phyloP scores from a whole-genome alignment of 2,329 filamentous ascomycete species.

The Penicillium sp. region DNA sequence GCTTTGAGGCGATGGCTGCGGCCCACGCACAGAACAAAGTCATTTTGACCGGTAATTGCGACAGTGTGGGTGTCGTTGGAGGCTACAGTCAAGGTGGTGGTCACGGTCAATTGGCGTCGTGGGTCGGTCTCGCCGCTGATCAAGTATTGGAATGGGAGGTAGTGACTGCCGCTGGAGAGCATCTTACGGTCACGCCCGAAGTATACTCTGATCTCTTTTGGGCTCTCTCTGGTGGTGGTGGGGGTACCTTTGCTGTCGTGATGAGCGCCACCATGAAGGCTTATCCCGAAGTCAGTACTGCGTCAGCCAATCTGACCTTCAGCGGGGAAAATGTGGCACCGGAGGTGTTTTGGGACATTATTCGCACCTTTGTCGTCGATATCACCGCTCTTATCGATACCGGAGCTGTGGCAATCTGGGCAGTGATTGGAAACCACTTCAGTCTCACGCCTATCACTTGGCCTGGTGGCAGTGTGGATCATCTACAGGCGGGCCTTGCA shows the following conservation, averaged over 20 bases:
- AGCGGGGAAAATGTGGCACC: neutral
- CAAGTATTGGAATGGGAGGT: constrained; percentile 33
- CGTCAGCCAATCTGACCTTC: constrained; percentile 8
- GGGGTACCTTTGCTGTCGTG: constrained; percentile 14
- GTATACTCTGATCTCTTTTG: constrained; percentile 19
- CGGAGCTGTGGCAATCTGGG: constrained; percentile 10
- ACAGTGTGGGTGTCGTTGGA: constrained; percentile 17
- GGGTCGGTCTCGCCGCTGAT: constrained; percentile 36
- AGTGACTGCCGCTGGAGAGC: constrained; percentile 28
- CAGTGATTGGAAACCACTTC: neutral
- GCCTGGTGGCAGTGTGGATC: constrained; percentile 2
- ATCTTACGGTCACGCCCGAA: constrained; percentile 11
- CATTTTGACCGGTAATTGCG: constrained; percentile 4
- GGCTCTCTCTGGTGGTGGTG: constrained; percentile 19
- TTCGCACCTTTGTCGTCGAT: constrained; percentile 1
- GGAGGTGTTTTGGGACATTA: constrained; percentile 3
- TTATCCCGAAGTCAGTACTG: constrained; percentile 8
- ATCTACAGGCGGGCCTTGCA: constrained; percentile 1
- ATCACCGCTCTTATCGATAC: constrained; percentile 8
- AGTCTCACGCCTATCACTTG: constrained; percentile 3
- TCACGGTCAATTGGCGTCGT: constrained; percentile 39
- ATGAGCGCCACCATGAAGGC: constrained; percentile 10
- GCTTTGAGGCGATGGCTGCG: constrained; percentile 7
- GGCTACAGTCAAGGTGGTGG: constrained; percentile 40
- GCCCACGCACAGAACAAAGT: constrained; percentile 3